phyloP scores from a whole-genome alignment of 441 rosid species.

The Populus trichocarpa region DNA sequence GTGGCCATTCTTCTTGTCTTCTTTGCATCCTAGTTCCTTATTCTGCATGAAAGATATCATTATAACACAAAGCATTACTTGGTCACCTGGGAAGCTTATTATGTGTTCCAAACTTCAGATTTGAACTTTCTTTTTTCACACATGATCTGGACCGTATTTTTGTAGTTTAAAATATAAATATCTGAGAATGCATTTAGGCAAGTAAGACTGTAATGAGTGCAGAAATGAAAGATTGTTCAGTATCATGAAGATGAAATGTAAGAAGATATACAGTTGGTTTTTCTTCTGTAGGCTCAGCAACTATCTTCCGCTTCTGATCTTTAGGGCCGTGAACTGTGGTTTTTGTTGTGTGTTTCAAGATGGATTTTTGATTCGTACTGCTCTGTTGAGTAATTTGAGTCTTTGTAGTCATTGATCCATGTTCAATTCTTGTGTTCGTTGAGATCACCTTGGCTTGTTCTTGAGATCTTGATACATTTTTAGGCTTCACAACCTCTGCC shows the following conservation, averaged over 20 bases:
- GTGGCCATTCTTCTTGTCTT: too few species aligned
- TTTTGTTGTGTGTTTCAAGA: constrained; percentile 14
- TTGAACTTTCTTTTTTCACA: background rate
- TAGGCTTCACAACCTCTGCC: constrained; percentile 35
- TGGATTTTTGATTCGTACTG: constrained; percentile 19
- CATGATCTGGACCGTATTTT: constrained; percentile 2
- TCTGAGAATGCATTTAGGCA: background rate
- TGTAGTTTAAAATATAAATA: constrained; percentile 11
- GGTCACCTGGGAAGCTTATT: too few species aligned
- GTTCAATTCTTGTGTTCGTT: constrained; percentile 31
- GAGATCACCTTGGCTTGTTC: constrained; percentile 30
- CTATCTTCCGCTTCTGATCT: constrained; percentile 24
- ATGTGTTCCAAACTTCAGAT: too few species aligned
- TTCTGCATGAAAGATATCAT: too few species aligned
- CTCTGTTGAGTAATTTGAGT: constrained; percentile 20
- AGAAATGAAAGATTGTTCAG: background rate
- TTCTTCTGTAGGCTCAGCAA: constrained; percentile 14
- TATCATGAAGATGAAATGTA: background rate
- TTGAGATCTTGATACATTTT: constrained; percentile 31
- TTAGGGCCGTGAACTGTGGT: constrained; percentile 8
- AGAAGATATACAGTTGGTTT: constrained; percentile 32
- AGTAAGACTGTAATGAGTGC: background rate
- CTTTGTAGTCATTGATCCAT: constrained; percentile 15
- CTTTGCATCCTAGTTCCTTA: too few species aligned
- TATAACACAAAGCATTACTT: too few species aligned